A percentile compares a stretch with the other conserved stretches of the same genome.
These are phyloP conservation scores for Lactarius evosmus DNA, from an alignment of 768 basidiomycete genomes.

Conservation along the genomic window DNA sequence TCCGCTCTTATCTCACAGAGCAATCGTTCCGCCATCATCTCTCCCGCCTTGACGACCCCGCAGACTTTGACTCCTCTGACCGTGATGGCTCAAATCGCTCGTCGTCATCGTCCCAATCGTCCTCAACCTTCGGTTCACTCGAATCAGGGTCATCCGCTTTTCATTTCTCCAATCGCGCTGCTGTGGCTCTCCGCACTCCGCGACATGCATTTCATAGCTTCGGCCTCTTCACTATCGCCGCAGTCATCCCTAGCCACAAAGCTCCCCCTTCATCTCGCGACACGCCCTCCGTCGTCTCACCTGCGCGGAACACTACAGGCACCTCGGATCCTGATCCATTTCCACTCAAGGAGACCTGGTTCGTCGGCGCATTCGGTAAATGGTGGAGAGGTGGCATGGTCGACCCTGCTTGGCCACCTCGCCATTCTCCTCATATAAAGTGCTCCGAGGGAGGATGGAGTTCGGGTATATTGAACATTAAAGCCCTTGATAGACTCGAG, in stretches of 20 bases:
- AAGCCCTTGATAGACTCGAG: conserved; percentile 65
- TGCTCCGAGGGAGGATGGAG: conserved; percentile 67
- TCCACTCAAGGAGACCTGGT: conserved; percentile 77
- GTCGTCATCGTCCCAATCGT: conserved; percentile 28
- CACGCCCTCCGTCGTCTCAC: conserved; percentile 20
- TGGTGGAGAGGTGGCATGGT: conserved; percentile 89
- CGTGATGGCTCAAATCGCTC: conserved; percentile 32
- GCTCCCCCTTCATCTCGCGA: conserved; percentile 22
- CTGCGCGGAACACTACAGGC: conserved; percentile 3
- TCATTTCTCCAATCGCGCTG: conserved; percentile 90
- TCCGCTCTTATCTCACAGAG: conserved; percentile 94
- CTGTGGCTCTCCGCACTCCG: conserved; percentile 89
- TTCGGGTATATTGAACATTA: conserved; percentile 74
- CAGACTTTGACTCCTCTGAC: conserved; percentile 47
- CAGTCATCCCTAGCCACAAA: conserved; percentile 54
- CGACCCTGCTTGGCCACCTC: conserved; percentile 73
- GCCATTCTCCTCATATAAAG: conserved; percentile 54
- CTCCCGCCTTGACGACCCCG: conserved; percentile 72
- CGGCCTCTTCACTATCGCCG: conserved; percentile 83
- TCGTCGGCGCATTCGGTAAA: conserved; percentile 83
- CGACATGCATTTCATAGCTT: conserved; percentile 84
- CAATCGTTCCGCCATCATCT: conserved; percentile 95
- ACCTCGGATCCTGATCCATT: conserved; percentile 42
- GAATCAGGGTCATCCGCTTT: conserved; percentile 46
- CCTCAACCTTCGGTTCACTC: conserved; percentile 27